Base-by-base conservation (phyloP, 768 basidiomycete genomes). In the Omphalotus guepiniiformis region DNA sequence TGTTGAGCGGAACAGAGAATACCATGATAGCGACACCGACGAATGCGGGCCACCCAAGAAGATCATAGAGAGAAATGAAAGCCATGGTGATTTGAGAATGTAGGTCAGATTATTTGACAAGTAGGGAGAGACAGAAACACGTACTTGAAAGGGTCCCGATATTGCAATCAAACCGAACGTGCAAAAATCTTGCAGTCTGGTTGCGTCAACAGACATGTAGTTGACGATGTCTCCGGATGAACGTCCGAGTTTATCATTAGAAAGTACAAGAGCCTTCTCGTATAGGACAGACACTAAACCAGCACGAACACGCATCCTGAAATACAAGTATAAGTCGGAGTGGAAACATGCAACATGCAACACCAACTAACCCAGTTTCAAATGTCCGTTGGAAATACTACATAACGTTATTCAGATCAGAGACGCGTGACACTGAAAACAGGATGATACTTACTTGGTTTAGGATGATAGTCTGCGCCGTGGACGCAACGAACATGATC, bases 221-320 rank as follows among this genome's bases (percentile, higher is more conserved):
- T 96, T 97, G 53, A 96, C 92, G 28, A 96, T 93, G 60, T 96
- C 93, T 1, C 95, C 94, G 0, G 89, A 82, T 0, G 88, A 78
- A 34, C 90, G 80, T 8, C 78, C 75, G 4, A 87, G 80, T 57
- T 91, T 93, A 49, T 91, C 88, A 56, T 86, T 93, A 2, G 88
- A 90, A 7, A 98, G 76, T 3, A 90, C 75, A 18, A 98, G 72
- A 0, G 92, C 78, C 62, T 97, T 96, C 41, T 81, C 69, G 69
- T 95, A 97, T 42, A 96, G 91, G 3, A 75, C 78, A 1, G 83
- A 83, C 12, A 97, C 81, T 18, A 98, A 76, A 0, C 93, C 94
- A 0, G 90, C 86, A 23, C 93, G 83, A 36, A 96, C 79, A n/a
- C 94, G 83, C 93, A 95, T 95, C 6, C 91, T 74, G 29, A 11